These are phyloP conservation scores for Phanerochaete carnosa DNA, from an alignment of 768 basidiomycete genomes.

Conservation along the genomic window DNA sequence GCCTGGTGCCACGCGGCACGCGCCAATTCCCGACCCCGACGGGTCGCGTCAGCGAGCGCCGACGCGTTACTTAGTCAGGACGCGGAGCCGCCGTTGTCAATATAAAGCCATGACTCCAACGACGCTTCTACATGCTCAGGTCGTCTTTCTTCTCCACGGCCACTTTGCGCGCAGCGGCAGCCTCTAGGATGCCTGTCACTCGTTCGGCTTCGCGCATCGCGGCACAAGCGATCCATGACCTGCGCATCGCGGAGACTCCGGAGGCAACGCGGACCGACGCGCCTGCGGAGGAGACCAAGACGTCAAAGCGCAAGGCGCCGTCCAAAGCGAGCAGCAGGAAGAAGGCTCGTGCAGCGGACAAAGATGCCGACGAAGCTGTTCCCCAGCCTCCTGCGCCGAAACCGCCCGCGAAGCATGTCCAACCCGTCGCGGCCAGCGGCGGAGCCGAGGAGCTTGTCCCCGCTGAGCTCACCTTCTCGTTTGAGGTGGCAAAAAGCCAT, in stretches of 20 bases:
- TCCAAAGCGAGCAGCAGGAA: neutral
- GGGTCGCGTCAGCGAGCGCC: no score
- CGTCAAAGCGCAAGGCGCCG: neutral
- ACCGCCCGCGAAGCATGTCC: neutral
- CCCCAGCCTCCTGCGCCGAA: neutral
- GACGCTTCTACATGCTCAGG: neutral
- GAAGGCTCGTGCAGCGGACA: neutral
- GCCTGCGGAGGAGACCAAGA: neutral
- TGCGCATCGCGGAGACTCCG: neutral
- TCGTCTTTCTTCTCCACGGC: neutral
- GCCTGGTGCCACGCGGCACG: no score
- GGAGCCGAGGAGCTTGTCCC: conserved; percentile 46
- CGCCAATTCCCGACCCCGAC: no score
- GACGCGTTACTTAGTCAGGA: no score
- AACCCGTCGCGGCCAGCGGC: neutral
- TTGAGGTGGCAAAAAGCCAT: conserved; percentile 72
- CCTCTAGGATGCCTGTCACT: neutral
- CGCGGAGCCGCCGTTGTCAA: no score
- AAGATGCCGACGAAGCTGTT: neutral
- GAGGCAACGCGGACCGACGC: neutral
- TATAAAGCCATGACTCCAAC: neutral
- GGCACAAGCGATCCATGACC: neutral
- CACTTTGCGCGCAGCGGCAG: neutral
- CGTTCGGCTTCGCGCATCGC: neutral
- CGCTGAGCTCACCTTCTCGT: conserved; percentile 70